Base-by-base conservation (phyloP, 2,329 filamentous ascomycete genomes). In the Alternaria sp. region DNA sequence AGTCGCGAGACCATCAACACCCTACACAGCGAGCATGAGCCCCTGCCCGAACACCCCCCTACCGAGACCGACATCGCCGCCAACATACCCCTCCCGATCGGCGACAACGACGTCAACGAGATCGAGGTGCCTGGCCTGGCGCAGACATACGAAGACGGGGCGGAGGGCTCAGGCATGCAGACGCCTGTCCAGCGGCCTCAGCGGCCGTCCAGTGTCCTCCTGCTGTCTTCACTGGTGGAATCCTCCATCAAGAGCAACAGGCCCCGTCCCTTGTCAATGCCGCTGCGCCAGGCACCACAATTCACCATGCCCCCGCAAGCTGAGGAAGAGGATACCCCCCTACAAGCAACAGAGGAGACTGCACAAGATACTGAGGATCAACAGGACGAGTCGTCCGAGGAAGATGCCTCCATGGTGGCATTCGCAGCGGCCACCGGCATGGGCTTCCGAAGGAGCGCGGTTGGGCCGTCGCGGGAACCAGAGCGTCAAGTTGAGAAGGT, bases 81-180 rank as follows among this genome's bases (percentile, higher is more conserved):
- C 7, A 83, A 84, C 44, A 86, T 94, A 65, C 89, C 92, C n/a
- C 81, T 96, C 10, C 92, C 92, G 0, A 82, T 90, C 44, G 84
- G 84, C 23, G 84, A 88, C 36, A 85, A 89, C 51, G 93, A 96
- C 73, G 81, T 95, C 8, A 86, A 90, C 49, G 93, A 96, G 75
- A 96, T 96, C 45, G 91, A 96, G 73, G 86, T 93, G 47, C 91
- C 91, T 4, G 91, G 91, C 0, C 83, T 93, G 6, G 87, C 86
- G 1, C 88, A 84, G 60, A 89, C 92, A 59, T 89, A 90, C 13
- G 90, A 91, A 55, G 83, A 83, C 6, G 83, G 82, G 17, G 64
- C 59, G 3, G 73, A 78, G 40, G 70, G 65, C 45, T 67, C 65
- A 23, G 70, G 70, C 28, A 67, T 57, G 10, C 63, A 75, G 49